phyloP scores from a whole-genome alignment of 371 early-diverging fungal genomes.

The Mucor indicus region DNA sequence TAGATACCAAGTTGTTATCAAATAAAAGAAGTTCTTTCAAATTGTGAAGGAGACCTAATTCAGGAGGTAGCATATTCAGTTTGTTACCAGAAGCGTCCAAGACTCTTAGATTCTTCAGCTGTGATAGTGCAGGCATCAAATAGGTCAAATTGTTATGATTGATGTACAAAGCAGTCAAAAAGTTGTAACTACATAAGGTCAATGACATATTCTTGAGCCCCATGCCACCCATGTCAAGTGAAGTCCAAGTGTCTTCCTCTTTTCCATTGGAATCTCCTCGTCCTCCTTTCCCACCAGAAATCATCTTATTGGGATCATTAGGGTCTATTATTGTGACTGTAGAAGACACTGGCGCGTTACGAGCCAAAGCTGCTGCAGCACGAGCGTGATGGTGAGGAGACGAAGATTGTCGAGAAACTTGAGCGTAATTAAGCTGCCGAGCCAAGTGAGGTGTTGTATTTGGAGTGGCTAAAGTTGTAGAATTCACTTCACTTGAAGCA shows the following conservation, averaged over 20 bases:
- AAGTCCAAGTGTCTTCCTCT: slow-evolving; percentile 64
- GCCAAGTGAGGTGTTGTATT: slow-evolving; percentile 53
- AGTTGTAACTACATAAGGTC: slow-evolving; percentile 74
- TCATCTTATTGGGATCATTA: slow-evolving; percentile 54
- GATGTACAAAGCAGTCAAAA: slow-evolving; percentile 89
- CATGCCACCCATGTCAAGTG: slow-evolving; percentile 93
- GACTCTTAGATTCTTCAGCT: slow-evolving; percentile 62
- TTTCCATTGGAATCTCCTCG: neutral
- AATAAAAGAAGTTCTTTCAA: slow-evolving; percentile 88
- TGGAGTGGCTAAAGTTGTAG: neutral
- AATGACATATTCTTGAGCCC: slow-evolving; percentile 74
- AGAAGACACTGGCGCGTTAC: slow-evolving; percentile 42
- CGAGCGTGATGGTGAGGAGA: slow-evolving; percentile 90
- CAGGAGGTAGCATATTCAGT: slow-evolving; percentile 83
- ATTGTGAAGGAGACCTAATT: slow-evolving; percentile 83
- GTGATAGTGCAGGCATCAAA: slow-evolving; percentile 70
- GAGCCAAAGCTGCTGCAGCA: slow-evolving; percentile 69
- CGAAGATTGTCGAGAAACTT: slow-evolving; percentile 71
- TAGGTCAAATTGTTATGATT: slow-evolving; percentile 89
- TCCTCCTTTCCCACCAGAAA: slow-evolving; percentile 4
- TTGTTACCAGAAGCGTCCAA: slow-evolving; percentile 92
- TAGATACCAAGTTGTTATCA: slow-evolving; percentile 86
- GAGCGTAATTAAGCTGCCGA: slow-evolving; percentile 70
- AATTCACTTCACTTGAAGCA: neutral
- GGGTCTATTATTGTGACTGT: slow-evolving; percentile 65